These are phyloP conservation scores for Cyclospora cayetanensis DNA, from an alignment of 169 alveolate genomes.

Conservation along the genomic window DNA sequence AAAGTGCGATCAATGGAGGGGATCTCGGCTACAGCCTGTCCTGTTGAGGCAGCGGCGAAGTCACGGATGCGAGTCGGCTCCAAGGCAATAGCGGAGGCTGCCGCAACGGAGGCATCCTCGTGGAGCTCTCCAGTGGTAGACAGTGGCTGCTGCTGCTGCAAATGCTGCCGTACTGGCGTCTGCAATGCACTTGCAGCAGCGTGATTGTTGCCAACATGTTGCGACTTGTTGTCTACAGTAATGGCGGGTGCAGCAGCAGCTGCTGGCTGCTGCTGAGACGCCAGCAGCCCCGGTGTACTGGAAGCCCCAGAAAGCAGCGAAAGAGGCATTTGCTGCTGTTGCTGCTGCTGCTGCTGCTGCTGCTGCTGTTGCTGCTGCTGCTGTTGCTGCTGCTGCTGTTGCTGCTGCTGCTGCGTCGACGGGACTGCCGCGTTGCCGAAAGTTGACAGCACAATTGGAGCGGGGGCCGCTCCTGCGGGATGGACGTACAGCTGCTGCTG, in stretches of 20 bases:
- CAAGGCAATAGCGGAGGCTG: too few species aligned
- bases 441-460: constrained; percentile 43
- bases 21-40: too few species aligned
- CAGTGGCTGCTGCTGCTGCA: constrained; percentile 22
- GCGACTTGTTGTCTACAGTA: constrained; percentile 17
- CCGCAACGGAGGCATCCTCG: too few species aligned
- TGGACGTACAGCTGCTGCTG: constrained; percentile 53
- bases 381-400: neutral
- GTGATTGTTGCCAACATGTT: constrained; percentile 5
- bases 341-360: neutral
- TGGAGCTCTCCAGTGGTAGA: too few species aligned
- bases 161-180: constrained; percentile 25
- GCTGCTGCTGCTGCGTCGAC: constrained; percentile 37
- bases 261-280: neutral
- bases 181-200: neutral
- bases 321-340: neutral
- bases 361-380: neutral
- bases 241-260: constrained; percentile 24
- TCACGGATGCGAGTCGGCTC: too few species aligned
- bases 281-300: neutral
- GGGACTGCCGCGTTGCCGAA: constrained; percentile 15
- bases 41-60: too few species aligned
- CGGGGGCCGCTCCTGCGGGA: constrained; percentile 27
- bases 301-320: neutral
- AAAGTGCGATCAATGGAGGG: too few species aligned